Evolutionary conservation across 805 yeast species (phyloP).

Genomic region (Candida jianshihensis): DNA sequence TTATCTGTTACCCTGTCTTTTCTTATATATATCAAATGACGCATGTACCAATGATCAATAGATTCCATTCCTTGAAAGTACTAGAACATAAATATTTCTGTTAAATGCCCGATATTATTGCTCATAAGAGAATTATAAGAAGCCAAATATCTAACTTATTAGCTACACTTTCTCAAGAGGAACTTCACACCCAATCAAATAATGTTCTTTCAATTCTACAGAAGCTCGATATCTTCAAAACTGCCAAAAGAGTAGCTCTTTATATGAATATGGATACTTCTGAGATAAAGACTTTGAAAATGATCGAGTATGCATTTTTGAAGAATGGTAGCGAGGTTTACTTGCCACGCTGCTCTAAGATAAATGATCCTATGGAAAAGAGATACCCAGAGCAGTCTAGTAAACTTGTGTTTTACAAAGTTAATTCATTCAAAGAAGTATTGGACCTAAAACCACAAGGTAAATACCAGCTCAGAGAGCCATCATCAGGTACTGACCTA

Average conservation of each 20-base stretch:
- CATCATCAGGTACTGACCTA: slow-evolving; percentile 29
- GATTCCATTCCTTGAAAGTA: too few species aligned
- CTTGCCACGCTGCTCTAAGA: slow-evolving; percentile 44
- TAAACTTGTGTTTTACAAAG: slow-evolving; percentile 50
- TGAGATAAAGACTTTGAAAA: slow-evolving; percentile 55
- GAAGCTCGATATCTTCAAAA: slow-evolving; percentile 28
- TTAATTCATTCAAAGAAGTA: slow-evolving; percentile 38
- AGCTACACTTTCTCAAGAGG: slow-evolving; percentile 10
- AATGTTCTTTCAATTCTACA: slow-evolving; percentile 13
- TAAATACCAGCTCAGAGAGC: slow-evolving; percentile 61
- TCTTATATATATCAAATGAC: too few species aligned
- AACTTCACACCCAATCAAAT: slow-evolving; percentile 22
- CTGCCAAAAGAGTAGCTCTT: slow-evolving; percentile 48
- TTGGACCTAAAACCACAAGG: slow-evolving; percentile 55
- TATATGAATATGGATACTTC: slow-evolving; percentile 71
- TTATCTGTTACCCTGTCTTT: too few species aligned
- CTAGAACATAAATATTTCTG: too few species aligned
- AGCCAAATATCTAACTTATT: slow-evolving; percentile 14
- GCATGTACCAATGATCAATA: too few species aligned
- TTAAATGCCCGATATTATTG: too few species aligned
- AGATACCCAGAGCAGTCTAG: slow-evolving; percentile 24
- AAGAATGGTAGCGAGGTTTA: slow-evolving; percentile 42
- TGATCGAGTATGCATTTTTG: slow-evolving; percentile 47
- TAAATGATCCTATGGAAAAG: slow-evolving; percentile 21
- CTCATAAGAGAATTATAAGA: slow-evolving; percentile 18